Evolutionary conservation across 176 grass and related monocot genomes (phyloP).

Genomic region (Themeda triandra): DNA sequence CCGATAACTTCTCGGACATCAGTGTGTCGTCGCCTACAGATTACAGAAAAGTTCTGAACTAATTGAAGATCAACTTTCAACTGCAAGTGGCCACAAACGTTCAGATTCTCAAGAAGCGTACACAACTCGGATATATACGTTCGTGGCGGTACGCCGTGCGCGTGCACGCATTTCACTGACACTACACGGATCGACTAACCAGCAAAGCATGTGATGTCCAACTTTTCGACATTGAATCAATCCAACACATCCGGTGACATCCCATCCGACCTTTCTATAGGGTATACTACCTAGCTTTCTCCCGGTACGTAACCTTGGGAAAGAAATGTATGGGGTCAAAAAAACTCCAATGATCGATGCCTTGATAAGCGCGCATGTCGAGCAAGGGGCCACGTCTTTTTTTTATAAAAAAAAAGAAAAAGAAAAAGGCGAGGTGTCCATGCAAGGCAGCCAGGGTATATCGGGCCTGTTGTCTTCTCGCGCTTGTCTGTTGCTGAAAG

Average conservation of each 20-base stretch:
- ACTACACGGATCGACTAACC: neutral
- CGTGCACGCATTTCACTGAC: neutral
- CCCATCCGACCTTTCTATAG: too few relatives aligned
- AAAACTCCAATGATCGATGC: slow-evolving; percentile 26
- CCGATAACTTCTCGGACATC: neutral
- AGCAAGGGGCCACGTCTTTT: neutral
- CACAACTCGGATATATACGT: neutral
- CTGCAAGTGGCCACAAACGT: neutral
- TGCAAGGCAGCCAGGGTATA: slow-evolving; percentile 39
- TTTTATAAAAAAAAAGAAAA: neutral
- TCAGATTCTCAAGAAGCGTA: neutral
- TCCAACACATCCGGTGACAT: too few relatives aligned
- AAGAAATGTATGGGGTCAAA: neutral
- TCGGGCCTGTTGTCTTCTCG: slow-evolving; percentile 29
- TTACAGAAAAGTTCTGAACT: neutral
- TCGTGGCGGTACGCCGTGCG: neutral
- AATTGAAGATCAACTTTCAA: neutral
- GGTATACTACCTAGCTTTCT: too few relatives aligned
- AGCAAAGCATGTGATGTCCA: too few relatives aligned
- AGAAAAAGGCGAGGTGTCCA: slow-evolving; percentile 8
- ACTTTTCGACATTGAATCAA: neutral
- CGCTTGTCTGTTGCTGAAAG: slow-evolving; percentile 45
- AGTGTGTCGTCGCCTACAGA: neutral
- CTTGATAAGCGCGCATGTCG: slow-evolving; percentile 38
- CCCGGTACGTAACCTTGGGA: neutral